phyloP scores from a whole-genome alignment of 148 eudicot species.

The Polygonum maritimum region DNA sequence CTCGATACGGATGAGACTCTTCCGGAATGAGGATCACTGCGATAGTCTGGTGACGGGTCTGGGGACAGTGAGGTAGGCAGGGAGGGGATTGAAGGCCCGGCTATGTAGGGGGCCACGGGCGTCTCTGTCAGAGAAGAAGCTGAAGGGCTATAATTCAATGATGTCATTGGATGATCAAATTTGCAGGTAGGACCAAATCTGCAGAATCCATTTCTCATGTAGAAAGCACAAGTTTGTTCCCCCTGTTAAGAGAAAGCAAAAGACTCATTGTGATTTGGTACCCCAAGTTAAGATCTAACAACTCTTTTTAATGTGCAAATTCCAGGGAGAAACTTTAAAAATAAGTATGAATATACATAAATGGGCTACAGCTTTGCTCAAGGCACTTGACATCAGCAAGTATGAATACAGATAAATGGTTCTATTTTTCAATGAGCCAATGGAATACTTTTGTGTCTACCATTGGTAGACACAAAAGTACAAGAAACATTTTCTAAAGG shows the following conservation, averaged over 20 bases:
- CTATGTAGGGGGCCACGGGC: conserved; percentile 47
- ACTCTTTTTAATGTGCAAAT: background rate
- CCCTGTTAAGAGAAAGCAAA: conserved; percentile 36
- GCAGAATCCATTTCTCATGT: conserved; percentile 67
- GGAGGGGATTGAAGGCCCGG: conserved; percentile 26
- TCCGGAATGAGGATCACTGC: conserved; percentile 24
- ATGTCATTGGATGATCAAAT: conserved; percentile 71
- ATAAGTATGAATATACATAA: background rate
- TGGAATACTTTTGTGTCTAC: background rate
- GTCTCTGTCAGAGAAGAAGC: conserved; percentile 56
- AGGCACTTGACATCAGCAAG: background rate
- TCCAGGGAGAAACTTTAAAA: background rate
- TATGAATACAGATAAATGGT: background rate
- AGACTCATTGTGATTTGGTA: background rate
- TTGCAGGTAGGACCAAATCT: conserved; percentile 84
- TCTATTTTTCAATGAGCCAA: background rate
- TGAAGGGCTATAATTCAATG: conserved; percentile 57
- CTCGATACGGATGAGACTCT: conserved; percentile 20
- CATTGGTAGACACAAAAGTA: background rate
- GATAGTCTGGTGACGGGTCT: conserved; percentile 31
- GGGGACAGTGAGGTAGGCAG: conserved; percentile 32
- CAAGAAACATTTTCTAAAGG: background rate
- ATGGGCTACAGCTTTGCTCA: background rate
- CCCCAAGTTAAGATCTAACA: background rate
- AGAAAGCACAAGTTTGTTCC: conserved; percentile 65